Conservation (phyloP, 1,284 basidiomycete genomes). For the Trichosporon asahii region DNA sequence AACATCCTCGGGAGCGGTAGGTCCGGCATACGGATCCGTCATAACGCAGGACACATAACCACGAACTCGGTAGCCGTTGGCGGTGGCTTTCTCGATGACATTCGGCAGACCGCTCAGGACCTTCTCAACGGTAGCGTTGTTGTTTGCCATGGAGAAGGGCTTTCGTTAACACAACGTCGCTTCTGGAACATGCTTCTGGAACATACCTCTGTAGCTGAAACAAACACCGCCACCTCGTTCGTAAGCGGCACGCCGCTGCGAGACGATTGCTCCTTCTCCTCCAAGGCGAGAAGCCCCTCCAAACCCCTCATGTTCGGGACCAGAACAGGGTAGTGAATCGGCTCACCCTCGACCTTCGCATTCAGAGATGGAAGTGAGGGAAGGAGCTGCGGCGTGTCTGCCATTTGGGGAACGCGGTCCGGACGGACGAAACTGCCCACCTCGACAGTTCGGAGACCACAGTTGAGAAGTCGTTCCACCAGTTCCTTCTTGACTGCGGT, state of each 20-base stretch:
- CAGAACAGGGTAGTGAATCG: constrained; percentile 73
- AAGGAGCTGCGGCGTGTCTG: constrained; percentile 64
- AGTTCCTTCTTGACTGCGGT: constrained; percentile 75
- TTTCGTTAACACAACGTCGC: too few relatives aligned
- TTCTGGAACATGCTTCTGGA: too few relatives aligned
- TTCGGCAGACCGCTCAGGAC: constrained; percentile 64
- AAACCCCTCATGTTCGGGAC: constrained; percentile 80
- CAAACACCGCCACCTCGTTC: constrained; percentile 85
- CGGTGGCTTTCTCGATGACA: constrained; percentile 63
- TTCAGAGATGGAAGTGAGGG: constrained; percentile 28
- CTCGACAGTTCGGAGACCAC: constrained; percentile 75
- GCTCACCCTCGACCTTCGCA: constrained; percentile 50
- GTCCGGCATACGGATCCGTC: constrained; percentile 80
- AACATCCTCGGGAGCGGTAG: constrained; percentile 65
- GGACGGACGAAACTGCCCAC: constrained; percentile 88
- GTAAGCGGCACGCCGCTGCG: constrained; percentile 51
- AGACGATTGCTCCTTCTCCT: constrained; percentile 27
- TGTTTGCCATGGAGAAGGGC: constrained; percentile 79
- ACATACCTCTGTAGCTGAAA: constrained; percentile 71
- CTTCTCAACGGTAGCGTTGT: constrained; percentile 71
- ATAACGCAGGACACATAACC: constrained; percentile 81
- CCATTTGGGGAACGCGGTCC: constrained; percentile 93
- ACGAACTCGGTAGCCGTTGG: constrained; percentile 67
- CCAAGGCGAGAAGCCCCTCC: constrained; percentile 60
- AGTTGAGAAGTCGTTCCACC: constrained; percentile 67